phyloP scores from a whole-genome alignment of 2,329 filamentous ascomycete species.

The Proliferodiscus dingleyae region DNA sequence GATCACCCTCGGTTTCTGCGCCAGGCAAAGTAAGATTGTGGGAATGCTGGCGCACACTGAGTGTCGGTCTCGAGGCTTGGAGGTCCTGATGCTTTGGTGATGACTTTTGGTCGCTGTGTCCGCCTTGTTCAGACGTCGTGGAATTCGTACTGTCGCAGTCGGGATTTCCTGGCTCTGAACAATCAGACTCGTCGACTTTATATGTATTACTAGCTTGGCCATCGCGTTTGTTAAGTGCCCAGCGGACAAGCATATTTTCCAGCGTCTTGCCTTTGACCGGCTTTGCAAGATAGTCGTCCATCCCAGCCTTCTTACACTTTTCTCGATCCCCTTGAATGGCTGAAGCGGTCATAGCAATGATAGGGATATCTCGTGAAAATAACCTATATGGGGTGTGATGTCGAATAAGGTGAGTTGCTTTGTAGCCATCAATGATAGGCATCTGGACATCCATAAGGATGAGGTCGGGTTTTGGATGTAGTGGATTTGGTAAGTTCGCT shows the following conservation, averaged over 20 bases:
- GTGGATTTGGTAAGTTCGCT: constrained; percentile 36
- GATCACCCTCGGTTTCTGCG: constrained; percentile 38
- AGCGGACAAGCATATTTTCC: constrained; percentile 67
- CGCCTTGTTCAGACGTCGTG: constrained; percentile 19
- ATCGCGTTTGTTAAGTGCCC: constrained; percentile 48
- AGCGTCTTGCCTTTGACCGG: constrained; percentile 65
- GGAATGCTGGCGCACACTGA: constrained; percentile 20
- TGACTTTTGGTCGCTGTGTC: constrained; percentile 23
- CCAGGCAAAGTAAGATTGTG: constrained; percentile 25
- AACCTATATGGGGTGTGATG: constrained; percentile 61
- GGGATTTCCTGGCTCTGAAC: constrained; percentile 21
- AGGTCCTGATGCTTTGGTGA: background rate
- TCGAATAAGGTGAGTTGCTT: constrained; percentile 67
- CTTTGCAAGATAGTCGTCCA: constrained; percentile 73
- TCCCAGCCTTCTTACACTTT: constrained; percentile 67
- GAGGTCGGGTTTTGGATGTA: constrained; percentile 52
- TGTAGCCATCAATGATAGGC: constrained; percentile 73
- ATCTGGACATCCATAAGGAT: constrained; percentile 78
- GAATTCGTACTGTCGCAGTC: constrained; percentile 19
- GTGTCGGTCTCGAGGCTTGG: constrained; percentile 8
- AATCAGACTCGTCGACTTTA: constrained; percentile 21
- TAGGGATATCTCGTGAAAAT: constrained; percentile 59
- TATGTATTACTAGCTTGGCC: constrained; percentile 3
- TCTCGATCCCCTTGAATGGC: constrained; percentile 73
- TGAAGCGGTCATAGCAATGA: constrained; percentile 77